Percentiles rank a stretch among this genome's conserved stretches.
phyloP scores from a whole-genome alignment of 2,329 filamentous ascomycete genomes.

The Aspergillus oerlinghausenensis region DNA sequence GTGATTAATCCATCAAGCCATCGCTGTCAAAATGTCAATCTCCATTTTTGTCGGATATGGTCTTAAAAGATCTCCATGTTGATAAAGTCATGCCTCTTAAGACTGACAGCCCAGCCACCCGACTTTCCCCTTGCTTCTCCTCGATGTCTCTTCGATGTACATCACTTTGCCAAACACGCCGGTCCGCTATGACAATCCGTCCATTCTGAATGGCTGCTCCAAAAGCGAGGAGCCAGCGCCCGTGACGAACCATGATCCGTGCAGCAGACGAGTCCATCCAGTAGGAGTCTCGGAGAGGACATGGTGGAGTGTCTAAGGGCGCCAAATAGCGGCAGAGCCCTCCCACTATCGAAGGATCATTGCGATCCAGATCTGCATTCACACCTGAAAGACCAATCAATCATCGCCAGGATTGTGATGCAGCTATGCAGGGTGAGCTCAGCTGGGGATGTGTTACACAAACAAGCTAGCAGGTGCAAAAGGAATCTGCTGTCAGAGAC shows the following conservation, averaged over 20 bases:
- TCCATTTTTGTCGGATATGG: too few relatives aligned
- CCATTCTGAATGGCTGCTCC: constrained; percentile 8
- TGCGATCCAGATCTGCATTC: constrained; percentile 12
- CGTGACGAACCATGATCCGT: constrained; percentile 21
- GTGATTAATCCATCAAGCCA: background rate
- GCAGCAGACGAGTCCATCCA: constrained; percentile 16
- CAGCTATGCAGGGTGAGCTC: constrained; percentile 1
- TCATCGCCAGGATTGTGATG: constrained; percentile 1
- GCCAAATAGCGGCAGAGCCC: background rate
- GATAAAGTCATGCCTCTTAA: background rate
- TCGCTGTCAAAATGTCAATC: too few relatives aligned
- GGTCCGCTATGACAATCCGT: constrained; percentile 7
- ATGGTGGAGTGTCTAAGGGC: background rate
- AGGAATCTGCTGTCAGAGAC: background rate
- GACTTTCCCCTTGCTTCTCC: background rate
- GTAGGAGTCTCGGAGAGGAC: constrained; percentile 5
- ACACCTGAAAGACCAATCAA: constrained; percentile 6
- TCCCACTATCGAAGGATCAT: constrained; percentile 14
- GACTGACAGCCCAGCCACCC: background rate
- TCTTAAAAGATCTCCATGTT: too few relatives aligned
- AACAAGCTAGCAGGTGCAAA: background rate
- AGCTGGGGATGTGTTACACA: background rate
- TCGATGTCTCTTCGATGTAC: background rate
- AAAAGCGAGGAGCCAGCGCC: constrained; percentile 9
- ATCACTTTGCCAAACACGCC: background rate